These are phyloP conservation scores for Starmerella vitae DNA, from an alignment of 805 yeast species.

Conservation along the genomic window DNA sequence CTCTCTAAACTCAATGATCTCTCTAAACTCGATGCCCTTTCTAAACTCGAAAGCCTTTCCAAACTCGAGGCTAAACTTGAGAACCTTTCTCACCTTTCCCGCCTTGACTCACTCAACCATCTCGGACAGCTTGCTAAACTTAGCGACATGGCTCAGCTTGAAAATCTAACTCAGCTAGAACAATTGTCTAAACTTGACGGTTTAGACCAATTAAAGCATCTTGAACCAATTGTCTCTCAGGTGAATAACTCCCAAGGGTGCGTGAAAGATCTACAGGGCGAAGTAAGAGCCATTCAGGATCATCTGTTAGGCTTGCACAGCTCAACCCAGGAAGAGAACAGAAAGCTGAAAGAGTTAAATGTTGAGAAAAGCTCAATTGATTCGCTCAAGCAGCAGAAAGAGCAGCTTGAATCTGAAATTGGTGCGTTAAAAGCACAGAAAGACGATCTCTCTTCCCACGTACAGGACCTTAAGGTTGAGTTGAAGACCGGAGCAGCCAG, in stretches of 20 bases:
- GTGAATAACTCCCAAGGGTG: background rate
- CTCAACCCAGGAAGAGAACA: constrained; percentile 5
- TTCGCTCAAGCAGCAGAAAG: constrained; percentile 1
- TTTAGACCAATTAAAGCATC: background rate
- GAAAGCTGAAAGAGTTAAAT: constrained; percentile 7
- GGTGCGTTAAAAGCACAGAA: constrained; percentile 11
- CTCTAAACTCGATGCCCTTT: background rate
- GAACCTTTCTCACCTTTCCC: background rate
- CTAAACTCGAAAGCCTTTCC: constrained; percentile 4
- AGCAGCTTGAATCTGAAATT: constrained; percentile 7
- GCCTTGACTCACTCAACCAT: constrained; percentile 5
- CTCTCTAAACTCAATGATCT: constrained; percentile 2
- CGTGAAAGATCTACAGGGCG: constrained; percentile 12
- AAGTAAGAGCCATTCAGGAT: constrained; percentile 19
- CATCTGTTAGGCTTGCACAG: constrained; percentile 14
- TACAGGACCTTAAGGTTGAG: constrained; percentile 16
- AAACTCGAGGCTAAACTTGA: constrained; percentile 10
- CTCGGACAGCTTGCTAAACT: constrained; percentile 8
- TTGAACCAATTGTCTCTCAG: too few species aligned
- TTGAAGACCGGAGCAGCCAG: constrained; percentile 11
- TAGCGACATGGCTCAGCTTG: constrained; percentile 1
- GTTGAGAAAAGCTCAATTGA: background rate
- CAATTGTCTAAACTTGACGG: constrained; percentile 1
- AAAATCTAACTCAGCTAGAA: constrained; percentile 9
- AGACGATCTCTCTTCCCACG: constrained; percentile 5